Evolutionary conservation across 345 rosid species (phyloP).

Genomic region (Camelina sativa): DNA sequence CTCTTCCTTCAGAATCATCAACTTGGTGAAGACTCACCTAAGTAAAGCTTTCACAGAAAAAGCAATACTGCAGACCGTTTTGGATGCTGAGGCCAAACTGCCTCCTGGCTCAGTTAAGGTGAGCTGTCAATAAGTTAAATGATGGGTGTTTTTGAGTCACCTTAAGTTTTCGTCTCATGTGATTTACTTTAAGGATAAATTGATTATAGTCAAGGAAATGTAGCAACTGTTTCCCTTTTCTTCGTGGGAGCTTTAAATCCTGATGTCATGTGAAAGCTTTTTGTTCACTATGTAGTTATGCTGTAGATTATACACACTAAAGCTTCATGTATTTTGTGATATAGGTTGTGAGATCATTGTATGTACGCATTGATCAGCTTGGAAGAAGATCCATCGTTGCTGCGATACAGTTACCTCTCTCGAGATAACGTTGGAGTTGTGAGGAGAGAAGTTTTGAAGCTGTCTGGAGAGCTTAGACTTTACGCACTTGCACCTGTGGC

Average conservation of each 20-base stretch:
- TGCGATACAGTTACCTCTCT: constrained; percentile 70
- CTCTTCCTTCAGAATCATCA: constrained; percentile 60
- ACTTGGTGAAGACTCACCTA: constrained; percentile 86
- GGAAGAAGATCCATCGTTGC: constrained; percentile 80
- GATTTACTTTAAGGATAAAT: neutral
- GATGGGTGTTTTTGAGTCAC: constrained; percentile 4
- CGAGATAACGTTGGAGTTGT: constrained; percentile 58
- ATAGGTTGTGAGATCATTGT: too few relatives aligned
- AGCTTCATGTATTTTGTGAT: too few relatives aligned
- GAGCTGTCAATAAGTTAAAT: constrained; percentile 1
- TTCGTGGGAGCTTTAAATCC: neutral
- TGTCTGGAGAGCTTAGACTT: constrained; percentile 76
- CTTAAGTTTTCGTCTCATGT: neutral
- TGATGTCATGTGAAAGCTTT: neutral
- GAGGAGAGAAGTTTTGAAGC: constrained; percentile 66
- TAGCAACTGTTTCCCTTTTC: neutral
- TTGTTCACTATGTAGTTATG: too few relatives aligned
- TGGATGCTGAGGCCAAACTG: constrained; percentile 59
- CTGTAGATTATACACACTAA: neutral
- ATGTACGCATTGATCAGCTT: constrained; percentile 67
- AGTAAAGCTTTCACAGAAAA: constrained; percentile 90
- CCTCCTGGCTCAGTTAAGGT: constrained; percentile 69
- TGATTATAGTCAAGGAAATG: neutral
- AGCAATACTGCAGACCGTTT: constrained; percentile 60
- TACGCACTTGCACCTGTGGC: constrained; percentile 74